Evolutionary conservation across 2,329 filamentous ascomycete genomes (phyloP).

Genomic region (Aspergillus bombycis): DNA sequence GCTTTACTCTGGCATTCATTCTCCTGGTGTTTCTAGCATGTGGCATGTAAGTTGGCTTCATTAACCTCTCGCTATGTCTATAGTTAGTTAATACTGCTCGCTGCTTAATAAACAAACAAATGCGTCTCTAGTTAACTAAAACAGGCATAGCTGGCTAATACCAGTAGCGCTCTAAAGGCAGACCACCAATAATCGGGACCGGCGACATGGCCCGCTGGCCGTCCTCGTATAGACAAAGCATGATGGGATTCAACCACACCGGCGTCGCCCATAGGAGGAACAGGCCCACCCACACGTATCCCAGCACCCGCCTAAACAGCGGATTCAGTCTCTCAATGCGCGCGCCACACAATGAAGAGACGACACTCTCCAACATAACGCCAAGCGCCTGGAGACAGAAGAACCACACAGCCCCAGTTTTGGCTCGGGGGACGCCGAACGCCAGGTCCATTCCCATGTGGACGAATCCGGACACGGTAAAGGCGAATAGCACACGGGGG

Average conservation of each 20-base stretch:
- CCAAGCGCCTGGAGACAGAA: constrained; percentile 24
- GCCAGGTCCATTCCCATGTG: constrained; percentile 23
- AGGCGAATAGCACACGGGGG: constrained; percentile 18
- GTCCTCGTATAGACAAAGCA: constrained; percentile 16
- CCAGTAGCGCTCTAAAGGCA: not conserved
- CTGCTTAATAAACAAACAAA: no score
- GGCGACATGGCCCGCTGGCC: constrained; percentile 21
- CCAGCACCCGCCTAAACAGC: constrained; percentile 2
- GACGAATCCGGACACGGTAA: constrained; percentile 20
- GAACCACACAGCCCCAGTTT: constrained; percentile 22
- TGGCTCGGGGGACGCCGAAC: constrained; percentile 16
- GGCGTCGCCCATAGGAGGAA: constrained; percentile 22
- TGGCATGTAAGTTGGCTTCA: no score
- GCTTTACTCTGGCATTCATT: no score
- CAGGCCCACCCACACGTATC: constrained; percentile 21
- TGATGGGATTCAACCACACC: constrained; percentile 25
- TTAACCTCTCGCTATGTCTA: not conserved
- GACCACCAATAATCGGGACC: constrained; percentile 15
- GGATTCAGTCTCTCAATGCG: not conserved
- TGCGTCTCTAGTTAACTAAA: not conserved
- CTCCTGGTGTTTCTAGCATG: no score
- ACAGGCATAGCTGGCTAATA: no score
- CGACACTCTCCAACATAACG: constrained; percentile 8
- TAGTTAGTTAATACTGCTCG: not conserved
- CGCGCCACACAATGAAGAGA: not conserved